Evolutionary conservation across 139 green algal species (phyloP), one percentile per base, ranked within the genome.

Genomic region (Chlorella sorokiniana): DNA sequence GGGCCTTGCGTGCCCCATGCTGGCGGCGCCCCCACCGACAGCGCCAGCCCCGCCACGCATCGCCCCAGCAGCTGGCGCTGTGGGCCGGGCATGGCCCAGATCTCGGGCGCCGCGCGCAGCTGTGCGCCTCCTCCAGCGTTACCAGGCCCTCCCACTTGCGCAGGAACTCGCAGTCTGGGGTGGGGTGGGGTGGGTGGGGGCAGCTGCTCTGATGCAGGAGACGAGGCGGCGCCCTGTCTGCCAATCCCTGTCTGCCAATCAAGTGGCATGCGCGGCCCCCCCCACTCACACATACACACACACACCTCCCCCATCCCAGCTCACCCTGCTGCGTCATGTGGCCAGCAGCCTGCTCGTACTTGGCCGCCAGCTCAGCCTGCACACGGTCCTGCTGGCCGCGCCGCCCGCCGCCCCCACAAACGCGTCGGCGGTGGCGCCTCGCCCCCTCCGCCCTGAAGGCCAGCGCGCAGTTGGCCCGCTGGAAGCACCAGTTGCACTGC

Each of bases 101-200:
- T 87, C 69, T 93, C 90, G 31, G 87, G 54, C 86, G 61, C 51
- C 82, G 78, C 0, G 40, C 27, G 1, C 52, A 45, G 6, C 81
- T 45, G 7, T 73, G 84, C 22, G 44, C 79, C 81, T 95, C 90
- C 86, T 97, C 93, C 54, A 93, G 84, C n/a, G 93, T 88, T 14
- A 96, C 63, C 78, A 96, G 89, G 7, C 25, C 31, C 41, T 87
- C 52, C 94, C 94, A 97, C 37, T 92, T 86, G 1, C n/a, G 18
- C 33, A 94, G 82, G 81, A 96, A 97, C 4, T 78, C 76, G 4
- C 81, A 81, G 68, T 91, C 80, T 35, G 76, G 61, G 2, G 35
- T 14, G 29, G 45, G 48, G 44, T 25, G 23, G 35, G 20, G 78
- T 25, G 62, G 18, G 23, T 31, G 59, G 70, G 6, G 14, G n/a